Base-by-base conservation (phyloP, 2,329 filamentous ascomycete genomes). In the Fusarium chaquense region DNA sequence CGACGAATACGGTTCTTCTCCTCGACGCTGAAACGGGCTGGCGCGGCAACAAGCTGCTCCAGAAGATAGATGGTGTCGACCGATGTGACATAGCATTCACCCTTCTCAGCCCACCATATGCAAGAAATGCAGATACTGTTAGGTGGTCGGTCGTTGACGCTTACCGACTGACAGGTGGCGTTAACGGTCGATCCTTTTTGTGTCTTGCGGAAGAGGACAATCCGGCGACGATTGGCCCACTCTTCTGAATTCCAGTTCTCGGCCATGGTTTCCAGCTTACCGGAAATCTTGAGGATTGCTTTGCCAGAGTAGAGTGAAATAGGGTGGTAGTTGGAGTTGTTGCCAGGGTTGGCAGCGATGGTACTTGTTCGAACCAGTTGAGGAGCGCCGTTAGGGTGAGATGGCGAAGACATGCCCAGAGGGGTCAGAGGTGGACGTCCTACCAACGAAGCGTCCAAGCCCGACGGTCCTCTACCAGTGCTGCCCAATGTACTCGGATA, bases 1-100 rank as follows among this genome's bases (percentile, higher is more conserved):
- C 96, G 90, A 32, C 96, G 91, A 74, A 99, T 98, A 54, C 96
- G 90, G 80, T 99, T 99, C 88, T 98, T 99, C 84, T 98, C 96
- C 78, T 98, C 95, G 6, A 98, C 94, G 0, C 92, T 95, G 81
- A 98, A 99, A 30, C 93, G 88, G 46, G 90, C 89, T 0, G 87
- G 86, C 0, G 85, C 79, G 1, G 89, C 93, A 10, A 98, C 93
- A 9, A 99, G 86, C 71, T 95, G 92, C 81, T 98, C 96, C 4
- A 99, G 85, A n/a, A 99, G 86, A 74, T 91, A 92, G 74, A 99
- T 98, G 3, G 95, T 98, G 80, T 99, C 96, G 20, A 99, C 96
- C 54, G 94, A 98, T 4, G 96, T 98, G 56, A 98, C 94, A 78
- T 90, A 98, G 80, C 91, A 97, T 75, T 97, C 93, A 49, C 90